phyloP scores from a whole-genome alignment of 2,329 filamentous ascomycete genomes.

The Phialophora tarda region DNA sequence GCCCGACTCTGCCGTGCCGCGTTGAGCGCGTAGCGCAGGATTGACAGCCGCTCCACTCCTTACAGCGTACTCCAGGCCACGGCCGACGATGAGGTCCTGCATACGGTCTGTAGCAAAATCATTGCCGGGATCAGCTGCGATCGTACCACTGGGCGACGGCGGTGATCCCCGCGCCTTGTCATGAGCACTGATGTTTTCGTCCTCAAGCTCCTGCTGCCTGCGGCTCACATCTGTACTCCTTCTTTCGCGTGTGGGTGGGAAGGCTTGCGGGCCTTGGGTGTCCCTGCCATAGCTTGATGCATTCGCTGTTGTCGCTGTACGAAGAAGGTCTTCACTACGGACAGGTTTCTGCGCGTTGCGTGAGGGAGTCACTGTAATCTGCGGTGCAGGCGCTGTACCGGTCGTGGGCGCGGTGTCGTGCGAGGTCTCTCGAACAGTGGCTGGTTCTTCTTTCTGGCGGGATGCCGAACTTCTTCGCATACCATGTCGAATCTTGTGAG shows the following conservation, averaged over 20 bases:
- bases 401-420: not conserved
- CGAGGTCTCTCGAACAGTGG: not conserved
- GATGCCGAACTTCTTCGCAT: conserved; percentile 1
- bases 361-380: not conserved
- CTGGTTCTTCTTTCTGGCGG: not conserved
- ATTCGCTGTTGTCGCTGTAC: not conserved
- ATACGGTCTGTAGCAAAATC: not conserved
- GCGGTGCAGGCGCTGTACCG: not conserved
- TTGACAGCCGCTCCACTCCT: not conserved
- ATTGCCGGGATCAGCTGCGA: not conserved
- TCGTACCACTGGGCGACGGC: not conserved
- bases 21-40: not conserved
- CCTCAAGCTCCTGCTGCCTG: not conserved
- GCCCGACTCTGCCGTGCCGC: not conserved
- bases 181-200: not conserved
- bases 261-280: not conserved
- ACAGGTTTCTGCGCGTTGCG: not conserved
- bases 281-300: not conserved
- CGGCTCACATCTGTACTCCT: not conserved
- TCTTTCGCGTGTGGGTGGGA: not conserved
- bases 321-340: not conserved
- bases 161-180: not conserved
- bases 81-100: not conserved
- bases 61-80: not conserved
- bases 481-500: not conserved